A percentile compares a stretch with the other conserved stretches of the same genome.
Conservation (phyloP, 768 basidiomycete species). For the Hypsizygus marmoreus region DNA sequence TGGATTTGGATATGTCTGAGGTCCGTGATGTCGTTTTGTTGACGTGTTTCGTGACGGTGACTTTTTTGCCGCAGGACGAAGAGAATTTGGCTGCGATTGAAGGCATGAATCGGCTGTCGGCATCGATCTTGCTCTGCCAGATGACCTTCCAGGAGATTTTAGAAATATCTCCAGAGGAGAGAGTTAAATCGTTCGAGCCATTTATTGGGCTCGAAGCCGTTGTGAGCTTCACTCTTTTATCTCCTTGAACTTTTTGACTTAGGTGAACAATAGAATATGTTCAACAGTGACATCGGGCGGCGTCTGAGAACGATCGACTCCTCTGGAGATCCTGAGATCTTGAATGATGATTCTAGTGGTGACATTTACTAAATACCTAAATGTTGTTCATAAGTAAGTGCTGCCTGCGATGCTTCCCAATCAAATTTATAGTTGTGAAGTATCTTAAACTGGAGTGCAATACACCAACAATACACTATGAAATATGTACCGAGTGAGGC, state of each 20-base stretch:
- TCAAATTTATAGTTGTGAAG: too few species aligned
- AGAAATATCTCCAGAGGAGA: conserved; percentile 46
- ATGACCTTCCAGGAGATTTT: conserved; percentile 57
- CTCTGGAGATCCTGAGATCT: too few species aligned
- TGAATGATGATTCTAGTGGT: too few species aligned
- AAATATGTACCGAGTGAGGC: too few species aligned
- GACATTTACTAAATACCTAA: too few species aligned
- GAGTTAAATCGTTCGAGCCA: conserved; percentile 45
- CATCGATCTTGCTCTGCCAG: conserved; percentile 62
- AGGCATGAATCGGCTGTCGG: conserved; percentile 73
- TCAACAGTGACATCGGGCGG: conserved; percentile 14
- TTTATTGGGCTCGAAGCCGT: conserved; percentile 53
- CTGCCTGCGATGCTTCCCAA: too few species aligned
- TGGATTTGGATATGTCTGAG: conserved; percentile 57
- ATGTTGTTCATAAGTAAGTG: too few species aligned
- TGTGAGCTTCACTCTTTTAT: conserved; percentile 38
- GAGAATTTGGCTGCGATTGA: conserved; percentile 51
- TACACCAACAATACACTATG: too few species aligned
- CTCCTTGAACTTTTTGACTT: not conserved
- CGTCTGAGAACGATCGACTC: conserved; percentile 6
- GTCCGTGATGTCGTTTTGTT: conserved; percentile 27
- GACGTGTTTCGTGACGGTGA: not conserved
- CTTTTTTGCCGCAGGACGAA: conserved; percentile 51
- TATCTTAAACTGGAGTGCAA: too few species aligned
- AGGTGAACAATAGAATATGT: conserved; percentile 6